These are phyloP conservation scores for Pueraria montana DNA, from an alignment of 306 rosid species.

Conservation along the genomic window DNA sequence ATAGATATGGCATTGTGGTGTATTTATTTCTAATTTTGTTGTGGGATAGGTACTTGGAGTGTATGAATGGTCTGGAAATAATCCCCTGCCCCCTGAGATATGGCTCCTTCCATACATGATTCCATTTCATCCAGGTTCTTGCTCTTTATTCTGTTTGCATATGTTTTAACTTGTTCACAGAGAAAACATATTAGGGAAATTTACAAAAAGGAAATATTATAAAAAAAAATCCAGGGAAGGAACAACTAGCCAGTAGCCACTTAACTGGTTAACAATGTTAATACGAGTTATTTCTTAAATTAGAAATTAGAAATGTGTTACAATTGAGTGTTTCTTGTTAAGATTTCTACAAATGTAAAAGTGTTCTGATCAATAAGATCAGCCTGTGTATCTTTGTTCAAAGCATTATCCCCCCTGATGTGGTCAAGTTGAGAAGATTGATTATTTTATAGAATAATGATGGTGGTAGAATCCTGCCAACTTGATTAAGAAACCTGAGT, in stretches of 20 bases:
- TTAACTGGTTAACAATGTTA: conserved; percentile 9
- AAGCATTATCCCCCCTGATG: background rate
- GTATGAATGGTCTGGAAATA: conserved; percentile 94
- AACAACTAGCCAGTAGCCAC: conserved; percentile 17
- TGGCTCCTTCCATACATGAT: conserved; percentile 88
- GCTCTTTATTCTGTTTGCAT: conserved; percentile 38
- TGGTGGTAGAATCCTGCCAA: conserved; percentile 31
- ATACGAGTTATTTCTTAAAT: conserved; percentile 1
- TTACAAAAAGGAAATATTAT: conserved; percentile 2
- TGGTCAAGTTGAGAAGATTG: conserved; percentile 14
- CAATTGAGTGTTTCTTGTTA: too few relatives aligned
- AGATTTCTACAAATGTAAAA: background rate
- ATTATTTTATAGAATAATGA: conserved; percentile 5
- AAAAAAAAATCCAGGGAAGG: conserved; percentile 9
- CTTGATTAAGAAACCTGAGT: conserved; percentile 8
- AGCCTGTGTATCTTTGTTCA: conserved; percentile 2
- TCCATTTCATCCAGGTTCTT: conserved; percentile 89
- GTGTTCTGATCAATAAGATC: conserved; percentile 26
- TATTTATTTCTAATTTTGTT: conserved; percentile 37
- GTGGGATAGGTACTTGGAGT: conserved; percentile 79
- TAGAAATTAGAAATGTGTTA: background rate
- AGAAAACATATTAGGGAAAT: conserved; percentile 31
- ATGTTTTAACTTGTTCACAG: conserved; percentile 24
- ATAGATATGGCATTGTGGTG: conserved; percentile 22
- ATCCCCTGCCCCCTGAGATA: conserved; percentile 94